A percentile compares a stretch with the other conserved stretches of the same genome.
These are phyloP conservation scores for Curvularia lunata DNA, from an alignment of 2,329 filamentous ascomycete genomes.

Conservation along the genomic window DNA sequence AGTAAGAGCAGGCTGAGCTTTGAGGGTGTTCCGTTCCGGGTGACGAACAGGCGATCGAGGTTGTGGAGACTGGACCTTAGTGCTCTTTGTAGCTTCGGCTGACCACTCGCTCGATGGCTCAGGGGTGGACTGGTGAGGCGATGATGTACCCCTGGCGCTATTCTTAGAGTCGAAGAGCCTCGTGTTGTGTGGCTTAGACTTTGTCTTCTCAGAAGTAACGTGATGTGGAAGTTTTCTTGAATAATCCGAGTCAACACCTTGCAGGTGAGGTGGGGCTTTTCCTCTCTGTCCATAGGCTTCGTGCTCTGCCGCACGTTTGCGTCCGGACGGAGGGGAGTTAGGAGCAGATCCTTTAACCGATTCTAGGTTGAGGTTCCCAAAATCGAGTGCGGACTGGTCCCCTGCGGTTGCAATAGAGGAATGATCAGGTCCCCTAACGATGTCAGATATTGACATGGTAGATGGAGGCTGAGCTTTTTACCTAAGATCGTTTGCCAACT, in stretches of 20 bases:
- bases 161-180: constrained; percentile 12
- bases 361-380: constrained; percentile 38
- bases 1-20: constrained; percentile 42
- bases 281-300: constrained; percentile 34
- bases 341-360: constrained; percentile 25
- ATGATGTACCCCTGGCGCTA: constrained; percentile 17
- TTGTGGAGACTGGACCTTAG: constrained; percentile 24
- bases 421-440: constrained; percentile 28
- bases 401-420: constrained; percentile 38
- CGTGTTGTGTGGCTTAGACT: constrained; percentile 1
- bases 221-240: constrained; percentile 30
- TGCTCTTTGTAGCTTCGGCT: constrained; percentile 28
- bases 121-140: constrained; percentile 29
- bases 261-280: constrained; percentile 32
- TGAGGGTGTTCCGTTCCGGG: constrained; percentile 21
- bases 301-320: constrained; percentile 39
- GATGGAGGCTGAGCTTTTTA: constrained; percentile 24
- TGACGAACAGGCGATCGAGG: constrained; percentile 20
- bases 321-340: constrained; percentile 33
- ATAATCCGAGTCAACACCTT: constrained; percentile 37
- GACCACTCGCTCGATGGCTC: constrained; percentile 36
- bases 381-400: constrained; percentile 38
- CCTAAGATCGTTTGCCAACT: constrained; percentile 22
- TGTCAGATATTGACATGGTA: constrained; percentile 13
- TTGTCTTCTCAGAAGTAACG: constrained; percentile 23